These are phyloP conservation scores for Trametes cingulata DNA, from an alignment of 768 basidiomycete genomes.

Conservation along the genomic window DNA sequence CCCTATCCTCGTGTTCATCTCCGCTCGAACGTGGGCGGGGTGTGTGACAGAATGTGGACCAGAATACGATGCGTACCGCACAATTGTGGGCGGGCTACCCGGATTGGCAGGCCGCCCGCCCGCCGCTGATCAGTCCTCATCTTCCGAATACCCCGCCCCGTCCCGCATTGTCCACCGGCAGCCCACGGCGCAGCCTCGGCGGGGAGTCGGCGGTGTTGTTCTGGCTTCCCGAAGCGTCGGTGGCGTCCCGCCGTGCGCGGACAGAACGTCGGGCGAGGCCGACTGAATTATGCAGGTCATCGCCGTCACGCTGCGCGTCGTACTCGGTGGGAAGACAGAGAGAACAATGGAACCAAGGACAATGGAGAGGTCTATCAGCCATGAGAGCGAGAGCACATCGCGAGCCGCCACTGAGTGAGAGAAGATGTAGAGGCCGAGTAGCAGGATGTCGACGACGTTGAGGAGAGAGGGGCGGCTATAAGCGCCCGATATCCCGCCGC, in stretches of 20 bases:
- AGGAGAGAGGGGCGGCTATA: too few species aligned
- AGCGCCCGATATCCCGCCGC: too few species aligned
- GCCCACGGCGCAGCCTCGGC: background rate
- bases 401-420: too few species aligned
- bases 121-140: background rate
- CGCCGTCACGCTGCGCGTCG: background rate
- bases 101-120: conserved; percentile 4
- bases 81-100: conserved; percentile 1
- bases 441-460: too few species aligned
- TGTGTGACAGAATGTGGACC: background rate
- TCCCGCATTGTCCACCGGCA: background rate
- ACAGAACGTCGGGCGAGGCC: background rate
- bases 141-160: conserved; percentile 3
- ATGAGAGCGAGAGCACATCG: too few species aligned
- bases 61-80: conserved; percentile 1
- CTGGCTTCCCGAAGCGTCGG: conserved; percentile 8
- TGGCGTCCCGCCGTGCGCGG: conserved; percentile 1
- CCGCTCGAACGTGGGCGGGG: conserved; percentile 3
- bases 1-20: conserved; percentile 12
- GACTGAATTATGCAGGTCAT: background rate
- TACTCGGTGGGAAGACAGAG: background rate
- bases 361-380: background rate
- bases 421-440: too few species aligned
- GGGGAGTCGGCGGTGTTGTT: background rate
- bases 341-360: background rate